phyloP scores from a whole-genome alignment of 306 rosid species.

The Prunus mira region DNA sequence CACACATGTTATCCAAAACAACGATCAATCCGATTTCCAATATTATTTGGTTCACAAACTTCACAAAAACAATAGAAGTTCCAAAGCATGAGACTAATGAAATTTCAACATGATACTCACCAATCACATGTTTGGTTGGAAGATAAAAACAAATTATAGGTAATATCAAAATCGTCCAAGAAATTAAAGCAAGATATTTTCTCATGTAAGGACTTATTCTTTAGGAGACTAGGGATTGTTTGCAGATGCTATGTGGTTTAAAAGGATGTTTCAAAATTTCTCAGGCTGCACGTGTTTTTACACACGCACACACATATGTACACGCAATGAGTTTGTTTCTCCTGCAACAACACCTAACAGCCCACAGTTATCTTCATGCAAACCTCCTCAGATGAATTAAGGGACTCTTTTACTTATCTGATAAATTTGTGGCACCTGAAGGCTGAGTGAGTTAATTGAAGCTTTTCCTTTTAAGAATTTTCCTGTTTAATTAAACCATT shows the following conservation, averaged over 20 bases:
- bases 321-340: not conserved
- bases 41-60: not conserved
- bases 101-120: not conserved
- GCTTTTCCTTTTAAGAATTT: not conserved
- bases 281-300: not conserved
- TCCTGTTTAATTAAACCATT: not conserved
- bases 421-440: not conserved
- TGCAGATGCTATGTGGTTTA: not conserved
- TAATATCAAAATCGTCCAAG: not conserved
- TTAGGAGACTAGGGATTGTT: not conserved
- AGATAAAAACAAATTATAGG: not conserved
- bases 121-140: not conserved
- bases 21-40: not conserved
- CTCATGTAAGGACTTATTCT: not conserved
- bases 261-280: not conserved
- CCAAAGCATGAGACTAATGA: not conserved
- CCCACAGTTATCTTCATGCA: not conserved
- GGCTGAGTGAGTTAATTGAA: not conserved
- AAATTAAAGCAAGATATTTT: not conserved
- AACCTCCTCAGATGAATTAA: not conserved
- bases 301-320: not conserved
- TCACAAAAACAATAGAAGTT: not conserved
- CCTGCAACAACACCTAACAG: not conserved
- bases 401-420: not conserved
- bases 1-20: not conserved